Evolutionary conservation across 805 yeast species (phyloP).

Genomic region (Danielozyma ontarioensis): DNA sequence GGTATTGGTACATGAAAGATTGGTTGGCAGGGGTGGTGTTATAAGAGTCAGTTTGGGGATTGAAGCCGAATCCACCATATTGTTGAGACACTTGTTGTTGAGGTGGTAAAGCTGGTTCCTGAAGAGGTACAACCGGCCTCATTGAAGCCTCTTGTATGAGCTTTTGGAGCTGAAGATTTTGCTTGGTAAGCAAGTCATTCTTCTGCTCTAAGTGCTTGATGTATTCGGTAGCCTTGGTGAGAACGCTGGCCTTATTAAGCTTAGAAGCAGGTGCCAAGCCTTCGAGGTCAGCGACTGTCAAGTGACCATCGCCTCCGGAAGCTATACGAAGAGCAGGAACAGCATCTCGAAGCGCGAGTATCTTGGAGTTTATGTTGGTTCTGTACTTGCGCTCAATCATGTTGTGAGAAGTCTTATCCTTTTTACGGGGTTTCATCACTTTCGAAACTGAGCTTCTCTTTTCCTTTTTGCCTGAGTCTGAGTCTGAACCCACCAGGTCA

Average conservation of each 20-base stretch:
- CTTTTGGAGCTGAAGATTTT: slow-evolving; percentile 39
- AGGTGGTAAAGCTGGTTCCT: slow-evolving; percentile 3
- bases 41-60: slow-evolving; percentile 12
- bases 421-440: slow-evolving; percentile 43
- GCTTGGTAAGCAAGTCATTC: slow-evolving; percentile 43
- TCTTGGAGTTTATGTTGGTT: slow-evolving; percentile 70
- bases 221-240: slow-evolving; percentile 73
- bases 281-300: slow-evolving; percentile 47
- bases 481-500: neutral
- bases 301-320: slow-evolving; percentile 40
- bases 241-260: slow-evolving; percentile 70
- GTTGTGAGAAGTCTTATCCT: slow-evolving; percentile 65
- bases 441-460: slow-evolving; percentile 9
- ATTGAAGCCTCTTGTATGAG: slow-evolving; percentile 30
- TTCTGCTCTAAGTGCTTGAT: slow-evolving; percentile 67
- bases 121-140: slow-evolving; percentile 3
- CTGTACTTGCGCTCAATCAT: slow-evolving; percentile 79
- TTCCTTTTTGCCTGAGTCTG: slow-evolving; percentile 1
- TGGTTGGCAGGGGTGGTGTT: slow-evolving; percentile 14
- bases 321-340: slow-evolving; percentile 74
- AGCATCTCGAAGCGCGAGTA: slow-evolving; percentile 63
- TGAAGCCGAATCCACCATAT: slow-evolving; percentile 14
- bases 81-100: slow-evolving; percentile 11
- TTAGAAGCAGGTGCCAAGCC: slow-evolving; percentile 75
- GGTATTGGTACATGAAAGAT: slow-evolving; percentile 7